Evolutionary conservation across 352 stramenopile species (phyloP), one percentile per base, ranked within the genome.

Genomic region (Phytopythium mirpurense): DNA sequence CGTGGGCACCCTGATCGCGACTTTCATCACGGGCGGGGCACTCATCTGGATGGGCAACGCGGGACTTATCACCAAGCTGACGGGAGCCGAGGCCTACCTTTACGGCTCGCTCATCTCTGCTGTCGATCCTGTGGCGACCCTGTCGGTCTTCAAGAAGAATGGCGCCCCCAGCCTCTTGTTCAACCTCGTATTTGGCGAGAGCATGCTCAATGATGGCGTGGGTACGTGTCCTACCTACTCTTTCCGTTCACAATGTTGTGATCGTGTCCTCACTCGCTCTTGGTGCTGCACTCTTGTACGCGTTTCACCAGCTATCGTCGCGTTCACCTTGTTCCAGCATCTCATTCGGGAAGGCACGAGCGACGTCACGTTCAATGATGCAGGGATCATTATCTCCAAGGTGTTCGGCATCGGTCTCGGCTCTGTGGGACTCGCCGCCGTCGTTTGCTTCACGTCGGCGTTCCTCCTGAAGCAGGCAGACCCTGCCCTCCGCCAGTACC

Each of bases 101-200:
- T 98, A 98, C 62, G 91, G 92, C 18, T 75, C 90, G 16, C 64
- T 98, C 4, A 96, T 98, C 51, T 96, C 87, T 18, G 88, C 93
- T 0, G 96, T 97, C 6, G 95, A 98, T 61, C 91, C 95, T 5
- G 92, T 98, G 2, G 88, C 90, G 19, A 97, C 90, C 15, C 61
- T 98, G 5, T 93, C 88, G 0, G 88, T 98, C 4, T 98, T 98
- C 60, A 96, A 97, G 73, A 95, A 93, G 50, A 89, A 90, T 44
- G 77, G 81, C 36, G 83, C 81, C 4, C 83, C 83, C 40, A 77
- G 90, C 16, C 72, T 94, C 23, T 67, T 98, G 7, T 98, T 98
- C 63, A 98, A 98, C 61, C 74, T 98, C 44, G 90, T 98, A 0
- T 98, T 98, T 70, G 95, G 95, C 35, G 95, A 98, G 68, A 96